Conservation (phyloP, 2,329 filamentous ascomycete genomes). For the Aspergillus neoniger region DNA sequence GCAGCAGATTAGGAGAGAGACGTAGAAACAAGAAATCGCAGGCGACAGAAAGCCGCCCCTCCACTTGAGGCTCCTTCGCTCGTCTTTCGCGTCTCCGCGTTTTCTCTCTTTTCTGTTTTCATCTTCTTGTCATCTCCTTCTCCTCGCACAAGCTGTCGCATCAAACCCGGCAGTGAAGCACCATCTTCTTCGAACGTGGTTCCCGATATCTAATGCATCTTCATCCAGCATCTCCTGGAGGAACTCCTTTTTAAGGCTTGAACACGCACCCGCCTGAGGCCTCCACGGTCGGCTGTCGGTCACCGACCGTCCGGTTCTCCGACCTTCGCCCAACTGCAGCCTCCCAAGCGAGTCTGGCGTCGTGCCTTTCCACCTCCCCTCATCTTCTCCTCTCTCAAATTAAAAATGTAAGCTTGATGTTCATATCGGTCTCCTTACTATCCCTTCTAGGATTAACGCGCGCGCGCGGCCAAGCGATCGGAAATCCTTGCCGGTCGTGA, state of each 20-base stretch:
- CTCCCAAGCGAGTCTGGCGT: neutral
- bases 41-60: neutral
- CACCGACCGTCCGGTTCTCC: conserved; percentile 12
- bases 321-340: conserved; percentile 1
- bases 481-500: neutral
- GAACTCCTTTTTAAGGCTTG: neutral
- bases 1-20: conserved; percentile 3
- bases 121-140: neutral
- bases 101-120: neutral
- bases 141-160: neutral
- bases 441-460: neutral
- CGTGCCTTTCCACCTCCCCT: neutral
- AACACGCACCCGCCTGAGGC: neutral
- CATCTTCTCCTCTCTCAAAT: neutral
- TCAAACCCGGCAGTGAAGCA: neutral
- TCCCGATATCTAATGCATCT: neutral
- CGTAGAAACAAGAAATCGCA: conserved; percentile 13
- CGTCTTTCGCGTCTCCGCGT: neutral
- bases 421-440: neutral
- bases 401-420: neutral
- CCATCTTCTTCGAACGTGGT: neutral
- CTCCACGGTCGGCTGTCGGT: conserved; percentile 8
- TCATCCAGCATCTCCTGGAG: neutral
- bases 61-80: conserved; percentile 4
- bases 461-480: neutral